These are phyloP conservation scores for Aureobasidium sp. DNA, from an alignment of 2,329 filamentous ascomycete species.

Conservation along the genomic window DNA sequence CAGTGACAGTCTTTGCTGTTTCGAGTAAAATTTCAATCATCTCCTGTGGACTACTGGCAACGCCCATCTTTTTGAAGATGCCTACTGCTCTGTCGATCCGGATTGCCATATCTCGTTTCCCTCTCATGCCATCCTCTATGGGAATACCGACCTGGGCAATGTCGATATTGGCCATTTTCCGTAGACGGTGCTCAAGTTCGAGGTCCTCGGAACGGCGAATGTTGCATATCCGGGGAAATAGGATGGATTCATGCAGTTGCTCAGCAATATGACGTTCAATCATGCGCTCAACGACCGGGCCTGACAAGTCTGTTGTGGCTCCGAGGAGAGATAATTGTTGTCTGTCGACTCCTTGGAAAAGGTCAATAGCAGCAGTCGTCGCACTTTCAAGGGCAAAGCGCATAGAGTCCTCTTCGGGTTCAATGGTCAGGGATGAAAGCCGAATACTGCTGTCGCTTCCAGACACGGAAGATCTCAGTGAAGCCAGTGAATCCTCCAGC, in stretches of 20 bases:
- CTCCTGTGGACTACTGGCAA: slow-evolving; percentile 73
- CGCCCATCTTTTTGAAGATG: slow-evolving; percentile 78
- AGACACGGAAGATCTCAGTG: slow-evolving; percentile 29
- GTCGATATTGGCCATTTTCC: slow-evolving; percentile 89
- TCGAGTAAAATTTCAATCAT: slow-evolving; percentile 77
- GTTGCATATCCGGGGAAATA: slow-evolving; percentile 76
- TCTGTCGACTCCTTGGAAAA: slow-evolving; percentile 94
- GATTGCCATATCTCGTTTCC: slow-evolving; percentile 73
- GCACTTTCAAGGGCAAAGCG: slow-evolving; percentile 82
- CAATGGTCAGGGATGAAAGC: slow-evolving; percentile 57
- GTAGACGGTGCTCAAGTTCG: slow-evolving; percentile 81
- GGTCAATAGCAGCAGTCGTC: slow-evolving; percentile 85
- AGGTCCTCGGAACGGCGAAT: slow-evolving; percentile 76
- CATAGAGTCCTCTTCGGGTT: slow-evolving; percentile 90
- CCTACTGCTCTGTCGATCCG: slow-evolving; percentile 74
- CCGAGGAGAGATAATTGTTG: slow-evolving; percentile 87
- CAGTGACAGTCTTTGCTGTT: slow-evolving; percentile 77
- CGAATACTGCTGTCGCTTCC: slow-evolving; percentile 33
- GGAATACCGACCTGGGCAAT: slow-evolving; percentile 88
- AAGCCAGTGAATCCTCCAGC: slow-evolving; percentile 26
- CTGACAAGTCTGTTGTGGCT: slow-evolving; percentile 87
- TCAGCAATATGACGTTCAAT: slow-evolving; percentile 94
- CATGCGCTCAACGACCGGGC: slow-evolving; percentile 81
- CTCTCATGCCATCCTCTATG: slow-evolving; percentile 69
- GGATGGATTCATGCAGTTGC: slow-evolving; percentile 74